Evolutionary conservation across 2,329 filamentous ascomycete genomes (phyloP), one percentile per base, ranked within the genome.

Genomic region (Fusarium abutilonis): DNA sequence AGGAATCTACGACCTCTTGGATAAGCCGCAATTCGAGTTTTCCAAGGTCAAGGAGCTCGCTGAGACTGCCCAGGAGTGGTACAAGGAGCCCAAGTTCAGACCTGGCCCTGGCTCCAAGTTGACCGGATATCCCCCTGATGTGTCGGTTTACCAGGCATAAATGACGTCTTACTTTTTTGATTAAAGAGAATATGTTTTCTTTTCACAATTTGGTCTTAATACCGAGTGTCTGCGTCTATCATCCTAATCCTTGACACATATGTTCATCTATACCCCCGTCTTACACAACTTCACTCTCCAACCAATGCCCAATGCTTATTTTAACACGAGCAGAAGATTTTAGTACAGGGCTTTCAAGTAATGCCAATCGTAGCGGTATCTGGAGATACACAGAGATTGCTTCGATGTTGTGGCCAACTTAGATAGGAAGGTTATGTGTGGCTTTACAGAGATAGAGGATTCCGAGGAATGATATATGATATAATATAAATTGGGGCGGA

Each of bases 381-480:
- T 23, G 21, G 6, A 4, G 6, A 23, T 23, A 23, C 21, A 23
- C 6, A 23, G 21, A 23, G 6, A 4, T 23, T 23, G 21, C 21
- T 23, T 4, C 21, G 21, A 6, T 23, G 6, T 23, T 23, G 21
- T 23, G 6, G 23, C 23, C 6, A 26, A 26, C 29, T 31, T 13
- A 13, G 4, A 31, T 9, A 34, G 10, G 29, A 21, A 28, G 31
- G 6, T 6, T 23, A 21, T 6, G 2, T 10, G 42, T 47, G 47
- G 56, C 47, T 48, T 38, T 60, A 60, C 41, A 40, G 41, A 26
- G 45, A 60, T 60, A 54, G 36, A 28, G 14, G 23, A 4, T 21
- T 14, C 15, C 17, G 19, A 29, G 15, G 14, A 43, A 26, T 26
- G 6, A 26, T 26, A 26, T 10, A 31, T 6, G 21, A 21, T 26